Conservation (phyloP, 2,329 filamentous ascomycete genomes). For the Madurella mycetomatis region DNA sequence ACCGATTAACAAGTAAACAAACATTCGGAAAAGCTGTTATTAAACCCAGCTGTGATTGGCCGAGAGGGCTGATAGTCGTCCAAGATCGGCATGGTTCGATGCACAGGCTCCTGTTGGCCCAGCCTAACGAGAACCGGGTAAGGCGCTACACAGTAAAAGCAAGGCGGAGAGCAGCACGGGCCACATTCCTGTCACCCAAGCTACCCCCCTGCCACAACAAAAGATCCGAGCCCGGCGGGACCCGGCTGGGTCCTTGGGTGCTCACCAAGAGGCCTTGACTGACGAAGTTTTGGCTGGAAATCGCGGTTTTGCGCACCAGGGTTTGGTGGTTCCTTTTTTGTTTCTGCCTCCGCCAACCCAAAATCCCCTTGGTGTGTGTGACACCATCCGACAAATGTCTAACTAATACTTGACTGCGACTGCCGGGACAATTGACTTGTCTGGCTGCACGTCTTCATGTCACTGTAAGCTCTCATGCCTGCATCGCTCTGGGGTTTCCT, state of each 20-base stretch:
- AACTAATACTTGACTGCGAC: conserved; percentile 9
- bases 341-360: conserved; percentile 5
- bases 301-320: conserved; percentile 4
- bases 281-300: conserved; percentile 4
- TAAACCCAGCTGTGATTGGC: conserved; percentile 2
- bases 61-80: not conserved
- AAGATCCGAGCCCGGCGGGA: conserved; percentile 3
- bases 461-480: conserved; percentile 22
- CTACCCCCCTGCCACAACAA: conserved; percentile 15
- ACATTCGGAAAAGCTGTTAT: not conserved
- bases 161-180: conserved; percentile 9
- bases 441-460: conserved; percentile 22
- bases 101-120: conserved; percentile 8
- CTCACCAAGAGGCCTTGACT: conserved; percentile 1
- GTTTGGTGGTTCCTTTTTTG: conserved; percentile 11
- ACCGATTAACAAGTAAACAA: not conserved
- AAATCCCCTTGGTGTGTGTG: not conserved
- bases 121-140: not conserved
- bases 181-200: conserved; percentile 17
- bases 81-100: conserved; percentile 7
- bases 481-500: not conserved
- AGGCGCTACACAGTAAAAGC: conserved; percentile 10
- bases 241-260: not conserved
- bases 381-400: conserved; percentile 9
- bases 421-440: conserved; percentile 23